phyloP scores from a whole-genome alignment of 257 asterid species.

The Solanum gandarillasii region DNA sequence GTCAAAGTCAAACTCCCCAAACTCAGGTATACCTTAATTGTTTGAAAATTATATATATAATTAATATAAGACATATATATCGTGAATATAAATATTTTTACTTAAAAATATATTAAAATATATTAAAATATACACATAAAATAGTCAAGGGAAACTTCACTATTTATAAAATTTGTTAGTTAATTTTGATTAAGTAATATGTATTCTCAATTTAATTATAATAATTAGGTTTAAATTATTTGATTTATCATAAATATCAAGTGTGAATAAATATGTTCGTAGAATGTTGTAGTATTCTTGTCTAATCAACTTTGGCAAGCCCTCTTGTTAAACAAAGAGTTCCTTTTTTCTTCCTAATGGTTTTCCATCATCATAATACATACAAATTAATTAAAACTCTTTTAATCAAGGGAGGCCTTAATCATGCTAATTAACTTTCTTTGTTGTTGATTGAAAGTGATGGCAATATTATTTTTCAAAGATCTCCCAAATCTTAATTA shows the following conservation, averaged over 20 bases:
- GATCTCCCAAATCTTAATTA: conserved; percentile 58
- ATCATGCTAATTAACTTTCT: conserved; percentile 31
- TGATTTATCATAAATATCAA: not conserved
- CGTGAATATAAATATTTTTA: too few species aligned
- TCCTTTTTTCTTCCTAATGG: conserved; percentile 16
- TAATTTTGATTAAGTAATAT: too few species aligned
- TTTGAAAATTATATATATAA: too few species aligned
- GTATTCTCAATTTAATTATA: too few species aligned
- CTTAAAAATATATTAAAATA: too few species aligned
- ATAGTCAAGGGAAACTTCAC: too few species aligned
- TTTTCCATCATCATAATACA: conserved; percentile 42
- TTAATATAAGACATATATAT: too few species aligned
- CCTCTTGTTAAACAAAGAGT: conserved; percentile 7
- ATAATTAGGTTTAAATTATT: too few species aligned
- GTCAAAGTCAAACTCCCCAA: too few species aligned
- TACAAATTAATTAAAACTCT: conserved; percentile 1
- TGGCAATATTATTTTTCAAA: conserved; percentile 39
- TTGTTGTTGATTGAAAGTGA: conserved; percentile 71
- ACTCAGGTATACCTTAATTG: too few species aligned
- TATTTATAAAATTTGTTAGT: not conserved
- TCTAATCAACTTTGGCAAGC: conserved; percentile 24
- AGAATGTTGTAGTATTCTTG: not conserved
- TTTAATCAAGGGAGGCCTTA: conserved; percentile 23
- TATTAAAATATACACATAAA: too few species aligned
- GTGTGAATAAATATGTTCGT: not conserved